phyloP scores from a whole-genome alignment of 2,329 filamentous ascomycete genomes.

The Sporothrix pallida region DNA sequence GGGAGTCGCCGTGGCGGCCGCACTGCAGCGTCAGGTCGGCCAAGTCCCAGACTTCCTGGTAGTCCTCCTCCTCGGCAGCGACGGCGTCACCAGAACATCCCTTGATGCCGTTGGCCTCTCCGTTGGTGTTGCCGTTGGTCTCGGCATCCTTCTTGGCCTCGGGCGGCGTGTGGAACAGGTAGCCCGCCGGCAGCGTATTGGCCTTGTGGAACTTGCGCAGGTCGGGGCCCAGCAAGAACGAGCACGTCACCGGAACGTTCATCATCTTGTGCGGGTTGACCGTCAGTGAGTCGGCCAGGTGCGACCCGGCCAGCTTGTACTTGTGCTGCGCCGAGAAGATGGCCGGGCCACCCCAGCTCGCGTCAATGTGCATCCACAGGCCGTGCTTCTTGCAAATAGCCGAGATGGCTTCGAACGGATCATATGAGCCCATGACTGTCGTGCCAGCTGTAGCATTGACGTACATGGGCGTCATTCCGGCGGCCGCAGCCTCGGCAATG shows the following conservation, averaged over 20 bases:
- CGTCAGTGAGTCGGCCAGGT: slow-evolving; percentile 80
- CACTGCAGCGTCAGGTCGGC: slow-evolving; percentile 94
- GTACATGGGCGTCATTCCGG: slow-evolving; percentile 85
- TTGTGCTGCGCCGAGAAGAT: slow-evolving; percentile 73
- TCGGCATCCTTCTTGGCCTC: slow-evolving; percentile 50
- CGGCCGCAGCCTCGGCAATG: slow-evolving; percentile 64
- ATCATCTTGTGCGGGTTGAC: slow-evolving; percentile 99
- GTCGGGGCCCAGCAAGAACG: slow-evolving; percentile 82
- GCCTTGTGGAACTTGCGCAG: slow-evolving; percentile 77
- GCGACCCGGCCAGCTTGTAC: slow-evolving; percentile 69
- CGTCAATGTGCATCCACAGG: slow-evolving; percentile 94
- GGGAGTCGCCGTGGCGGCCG: slow-evolving; percentile 79
- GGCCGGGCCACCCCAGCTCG: slow-evolving; percentile 85
- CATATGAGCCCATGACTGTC: slow-evolving; percentile 88
- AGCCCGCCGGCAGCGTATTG: slow-evolving; percentile 86
- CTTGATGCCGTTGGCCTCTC: neutral
- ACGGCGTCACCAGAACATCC: slow-evolving; percentile 72
- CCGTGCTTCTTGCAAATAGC: slow-evolving; percentile 71
- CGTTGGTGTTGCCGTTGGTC: neutral
- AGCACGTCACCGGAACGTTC: slow-evolving; percentile 86
- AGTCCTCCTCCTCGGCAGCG: slow-evolving; percentile 46
- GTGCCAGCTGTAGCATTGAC: slow-evolving; percentile 96
- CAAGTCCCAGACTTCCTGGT: slow-evolving; percentile 77
- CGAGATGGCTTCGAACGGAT: slow-evolving; percentile 74
- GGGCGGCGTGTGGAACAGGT: slow-evolving; percentile 70